Percentiles rank a stretch among this genome's conserved stretches.
Conservation (phyloP, 306 rosid genomes). For the Lithocarpus polystachyus region DNA sequence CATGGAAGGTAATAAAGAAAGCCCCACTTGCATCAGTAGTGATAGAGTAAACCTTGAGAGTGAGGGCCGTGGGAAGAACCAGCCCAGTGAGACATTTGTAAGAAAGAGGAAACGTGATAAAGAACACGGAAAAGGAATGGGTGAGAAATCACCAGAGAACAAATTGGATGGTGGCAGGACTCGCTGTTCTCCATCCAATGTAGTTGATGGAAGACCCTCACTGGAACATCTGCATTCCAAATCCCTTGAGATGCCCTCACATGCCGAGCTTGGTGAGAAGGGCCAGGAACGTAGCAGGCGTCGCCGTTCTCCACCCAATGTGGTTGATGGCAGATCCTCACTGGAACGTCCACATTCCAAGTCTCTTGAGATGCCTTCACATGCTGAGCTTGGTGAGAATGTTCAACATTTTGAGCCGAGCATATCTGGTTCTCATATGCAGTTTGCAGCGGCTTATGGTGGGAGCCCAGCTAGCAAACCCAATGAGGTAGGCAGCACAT, state of each 20-base stretch:
- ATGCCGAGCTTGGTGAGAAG: slow-evolving; percentile 22
- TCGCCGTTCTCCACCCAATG: slow-evolving; percentile 16
- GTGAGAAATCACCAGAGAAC: slow-evolving; percentile 26
- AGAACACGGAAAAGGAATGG: slow-evolving; percentile 16
- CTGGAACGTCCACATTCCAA: slow-evolving; percentile 19
- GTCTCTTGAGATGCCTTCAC: slow-evolving; percentile 25
- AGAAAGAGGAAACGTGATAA: slow-evolving; percentile 30
- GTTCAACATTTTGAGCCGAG: slow-evolving; percentile 22
- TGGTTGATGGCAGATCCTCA: slow-evolving; percentile 18
- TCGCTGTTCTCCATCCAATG: slow-evolving; percentile 19
- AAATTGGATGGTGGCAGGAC: slow-evolving; percentile 13
- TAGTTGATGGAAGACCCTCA: slow-evolving; percentile 18
- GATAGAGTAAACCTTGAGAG: slow-evolving; percentile 33
- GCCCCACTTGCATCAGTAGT: slow-evolving; percentile 7
- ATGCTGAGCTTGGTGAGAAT: slow-evolving; percentile 20
- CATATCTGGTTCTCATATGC: slow-evolving; percentile 17
- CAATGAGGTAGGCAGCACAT: slow-evolving; percentile 12
- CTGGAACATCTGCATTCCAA: slow-evolving; percentile 20
- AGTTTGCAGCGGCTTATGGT: slow-evolving; percentile 19
- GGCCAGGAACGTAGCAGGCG: slow-evolving; percentile 12
- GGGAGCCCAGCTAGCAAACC: not conserved
- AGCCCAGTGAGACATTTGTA: slow-evolving; percentile 25
- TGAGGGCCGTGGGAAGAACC: slow-evolving; percentile 16
- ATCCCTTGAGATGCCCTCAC: slow-evolving; percentile 23
- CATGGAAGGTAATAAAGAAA: slow-evolving; percentile 15